These are phyloP conservation scores for Eucalyptus tenuipes DNA, from an alignment of 345 rosid species.

Conservation along the genomic window DNA sequence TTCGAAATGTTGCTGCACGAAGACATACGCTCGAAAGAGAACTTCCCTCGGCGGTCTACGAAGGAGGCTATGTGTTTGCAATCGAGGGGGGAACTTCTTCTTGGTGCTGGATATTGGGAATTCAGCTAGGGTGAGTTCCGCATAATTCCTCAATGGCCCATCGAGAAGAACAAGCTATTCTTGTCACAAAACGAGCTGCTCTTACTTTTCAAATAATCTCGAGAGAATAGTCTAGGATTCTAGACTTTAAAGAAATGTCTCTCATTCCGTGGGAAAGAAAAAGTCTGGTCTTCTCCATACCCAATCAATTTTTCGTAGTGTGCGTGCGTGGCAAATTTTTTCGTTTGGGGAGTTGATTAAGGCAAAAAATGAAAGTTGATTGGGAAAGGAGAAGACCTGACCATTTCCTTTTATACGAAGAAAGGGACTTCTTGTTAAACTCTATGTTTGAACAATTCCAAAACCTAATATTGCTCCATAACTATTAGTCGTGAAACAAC, in stretches of 20 bases:
- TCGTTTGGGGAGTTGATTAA: no score
- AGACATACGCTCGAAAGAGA: conserved; percentile 23
- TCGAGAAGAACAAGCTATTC: background rate
- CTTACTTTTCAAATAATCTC: background rate
- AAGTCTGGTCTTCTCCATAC: background rate
- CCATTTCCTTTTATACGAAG: no score
- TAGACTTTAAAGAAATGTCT: background rate
- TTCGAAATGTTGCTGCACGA: background rate
- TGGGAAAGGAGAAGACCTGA: no score
- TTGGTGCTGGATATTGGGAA: background rate
- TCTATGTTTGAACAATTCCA: no score
- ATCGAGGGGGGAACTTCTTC: background rate
- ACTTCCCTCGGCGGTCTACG: background rate
- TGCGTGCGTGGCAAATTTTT: background rate
- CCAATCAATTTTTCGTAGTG: background rate
- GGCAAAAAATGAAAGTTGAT: no score
- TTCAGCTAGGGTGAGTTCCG: background rate
- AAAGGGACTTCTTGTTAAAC: no score
- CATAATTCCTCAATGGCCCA: background rate
- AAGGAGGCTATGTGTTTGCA: background rate
- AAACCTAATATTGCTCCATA: no score
- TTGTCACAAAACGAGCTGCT: background rate
- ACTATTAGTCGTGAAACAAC: no score
- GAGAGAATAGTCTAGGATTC: background rate
- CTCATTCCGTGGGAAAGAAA: background rate